Evolutionary conservation across 2,329 filamentous ascomycete genomes (phyloP).

Genomic region (Fonsecaea multimorphosa): DNA sequence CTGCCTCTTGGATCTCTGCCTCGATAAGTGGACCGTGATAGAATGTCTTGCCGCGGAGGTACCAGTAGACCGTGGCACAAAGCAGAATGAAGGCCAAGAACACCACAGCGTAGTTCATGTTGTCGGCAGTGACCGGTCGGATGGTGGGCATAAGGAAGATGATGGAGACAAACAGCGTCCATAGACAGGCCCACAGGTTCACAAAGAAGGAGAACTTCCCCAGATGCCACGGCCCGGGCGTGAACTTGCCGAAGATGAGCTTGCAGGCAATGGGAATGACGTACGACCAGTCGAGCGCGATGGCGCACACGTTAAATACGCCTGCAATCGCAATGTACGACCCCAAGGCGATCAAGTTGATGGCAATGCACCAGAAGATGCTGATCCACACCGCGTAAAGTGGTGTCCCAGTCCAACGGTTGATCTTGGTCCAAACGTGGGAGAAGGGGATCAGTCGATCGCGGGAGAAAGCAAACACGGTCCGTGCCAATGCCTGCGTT

Average conservation of each 20-base stretch:
- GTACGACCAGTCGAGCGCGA: constrained; percentile 58
- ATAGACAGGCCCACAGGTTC: constrained; percentile 58
- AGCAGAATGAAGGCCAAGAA: constrained; percentile 56
- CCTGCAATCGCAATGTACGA: constrained; percentile 57
- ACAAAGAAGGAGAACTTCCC: constrained; percentile 51
- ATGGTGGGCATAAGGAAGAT: constrained; percentile 62
- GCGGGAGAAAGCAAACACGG: constrained; percentile 62
- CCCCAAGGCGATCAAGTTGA: constrained; percentile 65
- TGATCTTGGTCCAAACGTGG: constrained; percentile 57
- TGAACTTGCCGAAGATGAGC: constrained; percentile 56
- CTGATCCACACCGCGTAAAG: constrained; percentile 63
- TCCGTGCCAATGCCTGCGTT: constrained; percentile 60
- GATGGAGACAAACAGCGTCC: constrained; percentile 61
- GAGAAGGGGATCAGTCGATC: constrained; percentile 59
- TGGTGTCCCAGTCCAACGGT: constrained; percentile 58
- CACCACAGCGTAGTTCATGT: constrained; percentile 63
- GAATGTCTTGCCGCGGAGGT: constrained; percentile 51
- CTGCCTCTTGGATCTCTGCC: constrained; percentile 36
- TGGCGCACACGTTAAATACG: constrained; percentile 55
- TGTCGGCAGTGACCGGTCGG: constrained; percentile 54
- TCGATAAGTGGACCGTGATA: constrained; percentile 57
- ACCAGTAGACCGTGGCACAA: constrained; percentile 56
- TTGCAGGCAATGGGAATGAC: constrained; percentile 64
- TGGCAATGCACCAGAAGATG: constrained; percentile 60
- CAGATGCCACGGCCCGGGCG: constrained; percentile 61